phyloP scores from a whole-genome alignment of 257 asterid species.

The Schizonepeta tenuifolia region DNA sequence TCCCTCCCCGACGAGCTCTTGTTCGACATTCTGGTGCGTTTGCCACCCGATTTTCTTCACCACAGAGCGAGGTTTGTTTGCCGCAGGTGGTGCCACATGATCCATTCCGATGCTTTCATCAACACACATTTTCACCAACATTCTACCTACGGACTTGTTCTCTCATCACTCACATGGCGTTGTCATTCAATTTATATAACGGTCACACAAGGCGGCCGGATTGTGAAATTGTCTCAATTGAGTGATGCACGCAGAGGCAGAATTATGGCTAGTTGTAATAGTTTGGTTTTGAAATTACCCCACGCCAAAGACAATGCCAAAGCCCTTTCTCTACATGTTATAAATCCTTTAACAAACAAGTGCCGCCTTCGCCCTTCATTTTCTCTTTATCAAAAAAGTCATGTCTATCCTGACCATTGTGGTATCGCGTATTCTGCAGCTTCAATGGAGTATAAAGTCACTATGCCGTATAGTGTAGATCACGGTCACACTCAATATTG shows the following conservation, averaged over 20 bases:
- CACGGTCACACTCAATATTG: not conserved
- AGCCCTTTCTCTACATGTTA: not conserved
- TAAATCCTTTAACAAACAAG: not conserved
- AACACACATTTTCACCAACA: not conserved
- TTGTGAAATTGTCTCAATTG: not conserved
- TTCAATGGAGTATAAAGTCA: not conserved
- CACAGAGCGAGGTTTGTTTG: constrained; percentile 4
- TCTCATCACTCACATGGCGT: not conserved
- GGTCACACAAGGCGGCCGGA: not conserved
- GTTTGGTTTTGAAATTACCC: not conserved
- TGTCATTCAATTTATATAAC: not conserved
- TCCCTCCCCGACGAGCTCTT: constrained; percentile 16
- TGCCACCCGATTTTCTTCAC: not conserved
- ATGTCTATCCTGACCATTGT: not conserved
- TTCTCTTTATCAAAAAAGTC: not conserved
- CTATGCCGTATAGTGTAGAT: not conserved
- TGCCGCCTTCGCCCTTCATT: not conserved
- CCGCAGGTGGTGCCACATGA: not conserved
- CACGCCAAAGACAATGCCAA: no score
- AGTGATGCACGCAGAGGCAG: not conserved
- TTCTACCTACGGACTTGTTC: not conserved
- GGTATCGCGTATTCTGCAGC: not conserved
- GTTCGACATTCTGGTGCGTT: not conserved
- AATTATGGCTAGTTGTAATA: not conserved
- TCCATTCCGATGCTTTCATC: not conserved